Base-by-base conservation (phyloP, 116 monocot species). In the Trichopus zeylanicus region DNA sequence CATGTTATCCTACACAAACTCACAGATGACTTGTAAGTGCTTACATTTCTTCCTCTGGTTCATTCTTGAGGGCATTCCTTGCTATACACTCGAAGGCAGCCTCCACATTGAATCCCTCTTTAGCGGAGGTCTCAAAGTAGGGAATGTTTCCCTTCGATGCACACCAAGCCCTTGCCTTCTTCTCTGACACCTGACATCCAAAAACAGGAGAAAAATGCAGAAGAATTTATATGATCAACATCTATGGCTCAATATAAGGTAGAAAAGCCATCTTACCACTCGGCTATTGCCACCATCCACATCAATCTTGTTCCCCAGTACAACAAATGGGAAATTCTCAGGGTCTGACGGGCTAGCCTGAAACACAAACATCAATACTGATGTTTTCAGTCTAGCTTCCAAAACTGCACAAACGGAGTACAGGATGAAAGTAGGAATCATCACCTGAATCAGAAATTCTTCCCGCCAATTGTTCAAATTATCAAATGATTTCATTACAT, bases 401-500 rank as follows among this genome's bases (percentile, higher is more conserved):
- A 20, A 22, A 49, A 48, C 48, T 20, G 1, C 22, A 21, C 0
- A 22, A 6, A 7, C 33, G n/a, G n/a, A 5, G 9, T 59, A 3
- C n/a, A 35, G 30, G 56, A 33, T 8, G 5, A 7, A 22, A 35
- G 37, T 22, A 12, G 34, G 37, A 5, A 59, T 35, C 9, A 20
- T 72, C 53, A 89, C 93, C 85, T 94, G 94, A 77, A 86, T 94
- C 26, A 89, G 81, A 74, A 94, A 89, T 57, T 89, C 94, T 63
- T 94, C 90, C 12, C 89, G 69, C 94, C 94, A 94, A 67, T 86
- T 88, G 70, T 89, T 94, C 26, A 94, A 59, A 55, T 83, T 86
- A 51, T 94, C 94, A 78, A 94, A 94, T 35, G 90, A 89, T 60
- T 94, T 94, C 80, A 70, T 53, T 30, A 81, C 78, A 78, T 94